Percentiles rank a stretch among this genome's conserved stretches.
Conservation (phyloP, 495 filamentous ascomycete species). For the Copromyces sp. region DNA sequence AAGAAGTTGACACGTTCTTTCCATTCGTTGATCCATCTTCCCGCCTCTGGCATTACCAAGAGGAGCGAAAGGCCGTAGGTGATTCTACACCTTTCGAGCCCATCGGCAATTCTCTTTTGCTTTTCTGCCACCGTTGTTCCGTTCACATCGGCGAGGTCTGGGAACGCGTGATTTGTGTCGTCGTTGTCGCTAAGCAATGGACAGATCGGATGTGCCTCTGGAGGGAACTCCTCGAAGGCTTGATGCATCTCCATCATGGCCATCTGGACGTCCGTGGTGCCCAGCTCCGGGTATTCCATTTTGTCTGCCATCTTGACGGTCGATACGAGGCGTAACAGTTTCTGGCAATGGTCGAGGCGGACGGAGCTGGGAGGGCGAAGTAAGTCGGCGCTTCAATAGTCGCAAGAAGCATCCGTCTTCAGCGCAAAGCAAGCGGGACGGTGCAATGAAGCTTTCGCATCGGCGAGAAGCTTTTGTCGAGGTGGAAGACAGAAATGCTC, state of each 20-base stretch:
- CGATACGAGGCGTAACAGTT: not conserved
- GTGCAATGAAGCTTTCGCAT: not conserved
- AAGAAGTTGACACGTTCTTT: constrained; percentile 31
- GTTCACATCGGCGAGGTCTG: constrained; percentile 25
- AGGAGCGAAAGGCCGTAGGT: constrained; percentile 56
- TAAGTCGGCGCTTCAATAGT: not conserved
- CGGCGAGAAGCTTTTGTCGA: not conserved
- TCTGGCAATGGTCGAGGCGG: not conserved
- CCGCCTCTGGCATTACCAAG: constrained; percentile 56
- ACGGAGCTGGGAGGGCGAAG: not conserved
- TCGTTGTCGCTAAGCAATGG: constrained; percentile 34
- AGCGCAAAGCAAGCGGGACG: not conserved
- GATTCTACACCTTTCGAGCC: constrained; percentile 40
- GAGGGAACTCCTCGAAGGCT: constrained; percentile 17
- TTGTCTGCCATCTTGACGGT: constrained; percentile 15
- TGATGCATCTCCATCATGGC: constrained; percentile 19
- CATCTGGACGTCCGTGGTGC: constrained; percentile 8
- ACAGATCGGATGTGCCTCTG: constrained; percentile 33
- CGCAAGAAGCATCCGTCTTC: not conserved
- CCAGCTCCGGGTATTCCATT: not conserved
- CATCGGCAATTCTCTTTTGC: constrained; percentile 36
- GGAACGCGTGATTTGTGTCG: constrained; percentile 44
- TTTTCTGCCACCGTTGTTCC: constrained; percentile 26
- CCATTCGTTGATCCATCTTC: constrained; percentile 49
- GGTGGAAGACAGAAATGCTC: not conserved